phyloP scores from a whole-genome alignment of 148 eudicot genomes.

The Beta vulgaris region DNA sequence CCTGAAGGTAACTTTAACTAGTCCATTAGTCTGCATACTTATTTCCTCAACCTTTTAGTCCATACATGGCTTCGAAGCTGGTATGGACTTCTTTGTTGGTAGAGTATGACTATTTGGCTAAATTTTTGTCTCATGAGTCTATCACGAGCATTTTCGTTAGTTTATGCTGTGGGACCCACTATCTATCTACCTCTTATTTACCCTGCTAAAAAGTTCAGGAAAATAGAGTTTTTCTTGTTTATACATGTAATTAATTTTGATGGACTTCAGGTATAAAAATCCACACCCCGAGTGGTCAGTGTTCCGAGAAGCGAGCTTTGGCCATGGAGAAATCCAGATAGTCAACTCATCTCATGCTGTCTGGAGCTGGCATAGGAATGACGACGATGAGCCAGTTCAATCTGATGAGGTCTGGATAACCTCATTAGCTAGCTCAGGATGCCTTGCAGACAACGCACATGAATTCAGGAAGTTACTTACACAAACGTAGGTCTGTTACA shows the following conservation, averaged over 20 bases:
- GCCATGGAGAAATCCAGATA: slow-evolving; percentile 82
- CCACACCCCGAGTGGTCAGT: slow-evolving; percentile 86
- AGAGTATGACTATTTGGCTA: no score
- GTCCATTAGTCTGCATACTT: no score
- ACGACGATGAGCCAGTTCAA: slow-evolving; percentile 80
- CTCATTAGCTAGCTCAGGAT: slow-evolving; percentile 64
- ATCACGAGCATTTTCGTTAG: no score
- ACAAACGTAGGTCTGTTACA: slow-evolving; percentile 36
- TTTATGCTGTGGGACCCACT: no score
- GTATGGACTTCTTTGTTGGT: background rate
- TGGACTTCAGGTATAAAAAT: slow-evolving; percentile 52
- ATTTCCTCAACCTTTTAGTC: background rate
- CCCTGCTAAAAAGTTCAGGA: no score
- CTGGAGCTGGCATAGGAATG: slow-evolving; percentile 96
- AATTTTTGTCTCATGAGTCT: no score
- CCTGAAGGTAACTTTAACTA: background rate
- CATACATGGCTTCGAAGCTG: background rate
- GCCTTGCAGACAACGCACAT: slow-evolving; percentile 39
- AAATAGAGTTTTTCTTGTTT: no score
- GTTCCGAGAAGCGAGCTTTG: slow-evolving; percentile 91
- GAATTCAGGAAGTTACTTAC: slow-evolving; percentile 48
- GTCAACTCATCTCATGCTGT: slow-evolving; percentile 63
- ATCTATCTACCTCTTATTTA: no score
- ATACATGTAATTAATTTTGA: background rate
- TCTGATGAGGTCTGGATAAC: slow-evolving; percentile 84